phyloP scores from a whole-genome alignment of 2,329 filamentous ascomycete genomes.

The Cercospora zeae-maydis region DNA sequence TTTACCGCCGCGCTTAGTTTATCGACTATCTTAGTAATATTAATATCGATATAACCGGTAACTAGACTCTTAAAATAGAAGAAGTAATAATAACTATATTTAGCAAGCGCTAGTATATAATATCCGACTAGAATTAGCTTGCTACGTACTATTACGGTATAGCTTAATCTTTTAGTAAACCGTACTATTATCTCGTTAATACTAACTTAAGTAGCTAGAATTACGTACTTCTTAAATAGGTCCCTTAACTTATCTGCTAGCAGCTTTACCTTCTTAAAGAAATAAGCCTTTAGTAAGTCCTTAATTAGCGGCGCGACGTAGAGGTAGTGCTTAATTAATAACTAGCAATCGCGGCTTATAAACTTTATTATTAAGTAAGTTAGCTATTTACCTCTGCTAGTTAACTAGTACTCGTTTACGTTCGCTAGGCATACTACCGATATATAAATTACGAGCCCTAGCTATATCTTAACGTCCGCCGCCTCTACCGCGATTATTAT shows the following conservation, averaged over 20 bases:
- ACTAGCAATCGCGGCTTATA: no score
- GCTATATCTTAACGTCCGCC: no score
- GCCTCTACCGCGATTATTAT: no score
- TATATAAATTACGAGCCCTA: no score
- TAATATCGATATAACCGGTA: background rate
- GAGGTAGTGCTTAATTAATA: background rate
- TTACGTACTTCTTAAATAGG: background rate
- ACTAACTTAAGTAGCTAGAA: background rate
- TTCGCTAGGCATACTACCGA: no score
- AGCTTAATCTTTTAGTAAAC: background rate
- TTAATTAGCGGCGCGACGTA: background rate
- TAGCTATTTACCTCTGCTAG: no score
- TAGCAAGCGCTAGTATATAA: background rate
- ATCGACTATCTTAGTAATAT: background rate
- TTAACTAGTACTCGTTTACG: no score
- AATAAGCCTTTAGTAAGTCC: background rate
- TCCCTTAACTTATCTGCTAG: background rate
- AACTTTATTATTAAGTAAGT: no score
- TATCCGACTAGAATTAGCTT: background rate
- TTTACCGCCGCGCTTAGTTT: background rate
- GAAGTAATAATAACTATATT: background rate
- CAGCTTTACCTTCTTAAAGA: background rate
- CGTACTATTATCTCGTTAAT: slow-evolving; percentile 2
- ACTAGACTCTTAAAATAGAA: slow-evolving; percentile 2
- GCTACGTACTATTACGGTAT: background rate